Evolutionary conservation across 164 flowering plant genomes (phyloP), one percentile per base, ranked within the genome.

Genomic region (Aristolochia californica): DNA sequence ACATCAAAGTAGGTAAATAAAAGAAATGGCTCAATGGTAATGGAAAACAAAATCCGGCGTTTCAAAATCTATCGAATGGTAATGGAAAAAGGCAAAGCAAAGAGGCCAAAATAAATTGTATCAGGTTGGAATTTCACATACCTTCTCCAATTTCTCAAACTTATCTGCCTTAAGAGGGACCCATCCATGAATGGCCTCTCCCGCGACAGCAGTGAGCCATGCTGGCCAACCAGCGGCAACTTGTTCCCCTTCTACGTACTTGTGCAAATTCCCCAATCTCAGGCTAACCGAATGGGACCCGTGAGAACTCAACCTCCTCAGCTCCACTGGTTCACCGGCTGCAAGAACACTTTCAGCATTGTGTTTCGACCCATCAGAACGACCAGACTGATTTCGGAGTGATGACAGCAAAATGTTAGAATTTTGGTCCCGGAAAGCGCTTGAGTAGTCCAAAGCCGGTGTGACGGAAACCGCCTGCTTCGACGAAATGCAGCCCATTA

Each of bases 201-300:
- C 79, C 1, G 94, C 91, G 13, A 77, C 83, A 1, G 83, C 73
- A 25, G 78, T 73, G 14, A 90, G 87, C 95, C 97, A 90, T 10
- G 87, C 62, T 0, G 95, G 97, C 97, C 97, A 90, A 0, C 95
- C 95, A 5, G 95, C 93, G 0, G 91, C 81, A 17, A 75, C 68
- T 48, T 82, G 85, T 45, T 87, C 97, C 1, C 79, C 85, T 50
- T 82, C 86, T 7, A 79, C 77, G 55, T 71, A 57, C 60, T 73
- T 66, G 26, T 64, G 74, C 50, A 75, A 68, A 66, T 76, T 78
- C 60, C 83, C 88, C 49, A 82, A 72, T 43, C 70, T 77, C 21
- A 77, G 14, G 53, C 81, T 74, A 23, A 78, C 52, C 7, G 70
- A 71, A 62, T 72, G 66, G 48, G 63, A 70, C 20, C 53, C 57